These are phyloP conservation scores for Lantana camara DNA, from an alignment of 257 asterid genomes.

Conservation along the genomic window DNA sequence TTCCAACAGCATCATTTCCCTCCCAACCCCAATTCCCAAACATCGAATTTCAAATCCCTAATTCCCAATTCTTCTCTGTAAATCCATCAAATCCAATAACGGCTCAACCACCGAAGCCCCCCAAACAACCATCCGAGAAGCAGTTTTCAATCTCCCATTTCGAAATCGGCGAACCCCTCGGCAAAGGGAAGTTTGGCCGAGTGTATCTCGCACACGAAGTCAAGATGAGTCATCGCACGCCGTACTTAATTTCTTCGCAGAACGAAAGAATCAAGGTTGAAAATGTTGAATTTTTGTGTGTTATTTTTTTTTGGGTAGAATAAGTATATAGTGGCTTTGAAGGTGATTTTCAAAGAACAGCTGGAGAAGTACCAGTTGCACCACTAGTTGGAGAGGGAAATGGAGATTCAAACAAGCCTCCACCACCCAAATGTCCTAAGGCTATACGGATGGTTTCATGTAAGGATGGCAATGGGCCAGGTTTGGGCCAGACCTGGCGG, in stretches of 20 bases:
- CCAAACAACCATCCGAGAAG: conserved; percentile 36
- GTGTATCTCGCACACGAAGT: conserved; percentile 94
- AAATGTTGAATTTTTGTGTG: not conserved
- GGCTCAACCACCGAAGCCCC: conserved; percentile 45
- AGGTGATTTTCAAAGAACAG: conserved; percentile 85
- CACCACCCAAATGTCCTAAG: conserved; percentile 81
- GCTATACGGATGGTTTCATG: conserved; percentile 94
- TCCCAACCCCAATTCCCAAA: conserved; percentile 32
- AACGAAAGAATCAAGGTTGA: not conserved
- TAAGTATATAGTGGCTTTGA: conserved; percentile 80
- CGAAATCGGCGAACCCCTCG: conserved; percentile 94
- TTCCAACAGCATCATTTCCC: conserved; percentile 34
- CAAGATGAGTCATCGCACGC: conserved; percentile 54
- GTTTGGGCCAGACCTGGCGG: too few relatives aligned
- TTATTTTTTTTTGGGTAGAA: conserved; percentile 41
- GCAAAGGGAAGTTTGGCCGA: conserved; percentile 92
- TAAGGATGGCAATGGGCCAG: too few relatives aligned
- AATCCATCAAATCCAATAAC: conserved; percentile 36
- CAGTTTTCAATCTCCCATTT: conserved; percentile 76
- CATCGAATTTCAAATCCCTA: conserved; percentile 7
- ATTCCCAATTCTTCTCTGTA: conserved; percentile 13
- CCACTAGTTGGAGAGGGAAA: conserved; percentile 82
- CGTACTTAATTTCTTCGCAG: not conserved
- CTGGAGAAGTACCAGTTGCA: conserved; percentile 73
- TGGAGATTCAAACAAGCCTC: conserved; percentile 84